Evolutionary conservation across 2,329 filamentous ascomycete species (phyloP), one percentile per base, ranked within the genome.

Genomic region (Paraphoma chrysanthemicola): DNA sequence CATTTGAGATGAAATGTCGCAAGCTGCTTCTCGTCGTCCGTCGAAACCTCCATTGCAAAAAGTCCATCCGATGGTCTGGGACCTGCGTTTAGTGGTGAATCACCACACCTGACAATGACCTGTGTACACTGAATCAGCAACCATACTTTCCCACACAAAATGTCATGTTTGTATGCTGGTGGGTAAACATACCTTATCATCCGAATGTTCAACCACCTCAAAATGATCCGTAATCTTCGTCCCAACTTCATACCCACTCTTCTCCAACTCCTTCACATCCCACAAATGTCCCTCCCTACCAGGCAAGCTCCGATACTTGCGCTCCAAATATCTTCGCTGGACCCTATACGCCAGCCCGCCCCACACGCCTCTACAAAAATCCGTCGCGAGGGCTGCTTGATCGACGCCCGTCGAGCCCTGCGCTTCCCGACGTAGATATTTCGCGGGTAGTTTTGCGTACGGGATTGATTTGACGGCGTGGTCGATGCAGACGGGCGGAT

Each of bases 1-100:
- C 72, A 76, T 66, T 78, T 78, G 11, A 78, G 59, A 54, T 76
- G 73, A 52, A 78, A 78, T 0, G 72, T 77, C 29, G 75, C 76
- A 4, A 68, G 68, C 49, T 76, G 68, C 36, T 62, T 63, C 30
- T 71, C 66, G 28, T 76, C 70, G 29, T 78, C 76, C 45, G 66
- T 77, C 3, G 59, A 68, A n/a, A 78, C 76, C 54, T 78, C 73
- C 65, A 78, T 77, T 0, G 70, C 66, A 59, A 78, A 78, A 0
- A 78, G 53, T 7, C 76, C 76, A 31, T 78, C 76, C 6, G 67
- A 71, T 1, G 72, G 64, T 5, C 76, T 61, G 1, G 54, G 71
- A 1, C 67, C 69, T 1, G 56, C 28, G 16, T 71, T 72, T 1
- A 73, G 51, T 4, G 76, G 76, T 0, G 72, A 73, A 43, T 78